These are phyloP conservation scores for Candida sp. DNA, from an alignment of 1,139 yeast genomes.

Conservation along the genomic window DNA sequence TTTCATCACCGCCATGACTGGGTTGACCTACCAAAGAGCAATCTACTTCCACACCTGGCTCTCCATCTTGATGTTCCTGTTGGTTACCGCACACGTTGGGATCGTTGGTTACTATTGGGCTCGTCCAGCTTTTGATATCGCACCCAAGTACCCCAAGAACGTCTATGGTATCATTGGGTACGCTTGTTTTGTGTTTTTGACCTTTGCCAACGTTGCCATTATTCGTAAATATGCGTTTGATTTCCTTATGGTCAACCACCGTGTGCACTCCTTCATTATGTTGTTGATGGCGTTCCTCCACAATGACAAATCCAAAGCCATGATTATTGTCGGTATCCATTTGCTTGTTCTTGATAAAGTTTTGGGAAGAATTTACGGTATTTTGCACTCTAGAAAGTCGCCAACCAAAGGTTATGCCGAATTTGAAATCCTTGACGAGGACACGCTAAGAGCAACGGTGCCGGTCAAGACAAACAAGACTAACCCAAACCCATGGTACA, in stretches of 20 bases:
- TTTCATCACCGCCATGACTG: constrained; percentile 41
- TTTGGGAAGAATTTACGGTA: constrained; percentile 29
- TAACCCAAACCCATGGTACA: constrained; percentile 30
- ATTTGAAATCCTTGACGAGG: constrained; percentile 45
- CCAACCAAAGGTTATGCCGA: constrained; percentile 46
- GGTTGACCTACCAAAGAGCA: constrained; percentile 45
- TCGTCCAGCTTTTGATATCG: constrained; percentile 37
- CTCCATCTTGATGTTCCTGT: constrained; percentile 41
- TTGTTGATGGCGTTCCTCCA: constrained; percentile 49
- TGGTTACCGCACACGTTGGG: constrained; percentile 39
- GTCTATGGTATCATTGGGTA: constrained; percentile 55
- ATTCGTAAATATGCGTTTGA: constrained; percentile 48
- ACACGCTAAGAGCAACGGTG: constrained; percentile 42
- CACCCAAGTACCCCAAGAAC: constrained; percentile 41
- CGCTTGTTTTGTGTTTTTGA: constrained; percentile 37
- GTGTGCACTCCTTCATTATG: constrained; percentile 47
- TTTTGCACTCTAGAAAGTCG: constrained; percentile 35
- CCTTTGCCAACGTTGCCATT: constrained; percentile 39
- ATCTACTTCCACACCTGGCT: constrained; percentile 49
- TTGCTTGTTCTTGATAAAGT: constrained; percentile 49
- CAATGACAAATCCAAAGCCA: constrained; percentile 35
- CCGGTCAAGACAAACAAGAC: constrained; percentile 29
- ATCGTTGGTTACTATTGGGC: constrained; percentile 44
- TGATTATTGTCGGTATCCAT: constrained; percentile 48
- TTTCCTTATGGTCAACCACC: constrained; percentile 47